These are phyloP conservation scores for Exophiala bonariae DNA, from an alignment of 2,329 filamentous ascomycete species.

Conservation along the genomic window DNA sequence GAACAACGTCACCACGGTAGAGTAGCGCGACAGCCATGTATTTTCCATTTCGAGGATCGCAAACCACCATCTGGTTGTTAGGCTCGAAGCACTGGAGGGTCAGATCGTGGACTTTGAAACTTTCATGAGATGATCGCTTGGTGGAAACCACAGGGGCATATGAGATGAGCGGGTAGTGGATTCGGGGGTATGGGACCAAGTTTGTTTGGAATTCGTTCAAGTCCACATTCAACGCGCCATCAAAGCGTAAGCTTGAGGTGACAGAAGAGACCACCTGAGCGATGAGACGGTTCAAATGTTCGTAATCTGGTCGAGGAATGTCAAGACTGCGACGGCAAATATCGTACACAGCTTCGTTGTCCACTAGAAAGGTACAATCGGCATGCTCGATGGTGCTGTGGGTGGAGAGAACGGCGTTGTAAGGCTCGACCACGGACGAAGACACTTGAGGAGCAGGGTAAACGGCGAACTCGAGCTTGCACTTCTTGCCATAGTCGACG, in stretches of 20 bases:
- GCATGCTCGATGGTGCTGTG: constrained; percentile 68
- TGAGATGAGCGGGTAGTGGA: constrained; percentile 66
- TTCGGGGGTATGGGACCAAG: constrained; percentile 66
- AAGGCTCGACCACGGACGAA: constrained; percentile 68
- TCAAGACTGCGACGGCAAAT: constrained; percentile 66
- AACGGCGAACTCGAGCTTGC: constrained; percentile 66
- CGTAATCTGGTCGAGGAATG: constrained; percentile 63
- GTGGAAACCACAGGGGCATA: constrained; percentile 66
- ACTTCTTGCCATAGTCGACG: constrained; percentile 67
- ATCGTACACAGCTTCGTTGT: constrained; percentile 69
- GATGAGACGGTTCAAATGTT: constrained; percentile 66
- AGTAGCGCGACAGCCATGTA: constrained; percentile 69
- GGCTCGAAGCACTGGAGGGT: constrained; percentile 68
- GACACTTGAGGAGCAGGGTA: constrained; percentile 66
- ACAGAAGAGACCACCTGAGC: constrained; percentile 69
- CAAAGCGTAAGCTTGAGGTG: constrained; percentile 64
- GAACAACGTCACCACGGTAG: constrained; percentile 67
- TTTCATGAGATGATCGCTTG: constrained; percentile 78
- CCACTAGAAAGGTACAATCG: constrained; percentile 68
- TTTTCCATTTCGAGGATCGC: constrained; percentile 65
- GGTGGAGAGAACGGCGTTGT: constrained; percentile 59
- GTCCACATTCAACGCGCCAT: constrained; percentile 67
- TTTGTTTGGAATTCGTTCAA: constrained; percentile 71
- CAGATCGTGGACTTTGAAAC: constrained; percentile 79
- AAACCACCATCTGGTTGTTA: constrained; percentile 70